phyloP scores from a whole-genome alignment of 2,329 filamentous ascomycete genomes.

The Plectosphaerella plurivora region DNA sequence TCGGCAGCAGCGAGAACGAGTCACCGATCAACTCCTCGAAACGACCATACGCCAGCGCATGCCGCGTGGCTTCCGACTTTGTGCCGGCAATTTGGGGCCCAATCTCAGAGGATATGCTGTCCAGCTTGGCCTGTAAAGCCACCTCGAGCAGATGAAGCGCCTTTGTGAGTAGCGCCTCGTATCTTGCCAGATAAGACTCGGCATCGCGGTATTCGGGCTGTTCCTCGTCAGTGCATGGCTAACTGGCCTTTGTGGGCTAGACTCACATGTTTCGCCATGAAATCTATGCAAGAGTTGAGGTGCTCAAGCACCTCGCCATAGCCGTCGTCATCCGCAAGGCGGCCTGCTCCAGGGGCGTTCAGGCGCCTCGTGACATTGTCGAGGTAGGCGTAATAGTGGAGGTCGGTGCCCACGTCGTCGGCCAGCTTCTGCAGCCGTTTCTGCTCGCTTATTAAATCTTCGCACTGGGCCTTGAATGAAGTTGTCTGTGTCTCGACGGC shows the following conservation, averaged over 20 bases:
- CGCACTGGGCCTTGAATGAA: slow-evolving; percentile 89
- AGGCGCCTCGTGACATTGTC: slow-evolving; percentile 85
- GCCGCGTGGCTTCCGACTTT: slow-evolving; percentile 54
- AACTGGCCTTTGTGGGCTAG: not conserved
- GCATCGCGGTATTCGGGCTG: slow-evolving; percentile 82
- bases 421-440: slow-evolving; percentile 72
- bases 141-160: slow-evolving; percentile 59
- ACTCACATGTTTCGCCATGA: slow-evolving; percentile 82
- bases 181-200: slow-evolving; percentile 81
- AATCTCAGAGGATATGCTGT: slow-evolving; percentile 51
- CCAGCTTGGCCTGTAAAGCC: slow-evolving; percentile 47
- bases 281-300: slow-evolving; percentile 84
- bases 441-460: slow-evolving; percentile 80
- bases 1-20: slow-evolving; percentile 51
- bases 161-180: slow-evolving; percentile 72
- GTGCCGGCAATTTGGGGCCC: slow-evolving; percentile 48
- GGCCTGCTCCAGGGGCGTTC: slow-evolving; percentile 86
- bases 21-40: slow-evolving; percentile 55
- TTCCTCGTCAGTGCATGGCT: not conserved
- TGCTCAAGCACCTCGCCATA: slow-evolving; percentile 87
- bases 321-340: slow-evolving; percentile 75
- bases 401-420: slow-evolving; percentile 78
- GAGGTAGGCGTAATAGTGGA: slow-evolving; percentile 93
- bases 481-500: slow-evolving; percentile 85
- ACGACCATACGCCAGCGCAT: slow-evolving; percentile 56